Base-by-base conservation (phyloP, 1,284 basidiomycete genomes). In the Agroathelia rolfsii region DNA sequence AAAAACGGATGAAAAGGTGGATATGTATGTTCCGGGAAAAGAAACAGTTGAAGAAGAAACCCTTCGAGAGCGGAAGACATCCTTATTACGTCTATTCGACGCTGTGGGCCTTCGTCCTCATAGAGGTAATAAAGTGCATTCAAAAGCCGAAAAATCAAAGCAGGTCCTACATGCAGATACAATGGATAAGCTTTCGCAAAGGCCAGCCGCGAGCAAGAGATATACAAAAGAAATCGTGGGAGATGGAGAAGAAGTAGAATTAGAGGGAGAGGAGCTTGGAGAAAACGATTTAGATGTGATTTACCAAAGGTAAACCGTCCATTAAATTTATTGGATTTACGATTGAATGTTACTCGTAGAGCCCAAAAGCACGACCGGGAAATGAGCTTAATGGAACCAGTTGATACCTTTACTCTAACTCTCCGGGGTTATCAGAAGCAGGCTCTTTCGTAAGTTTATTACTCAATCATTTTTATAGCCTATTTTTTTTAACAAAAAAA, bases 351-450 rank as follows among this genome's bases (percentile, higher is more conserved):
- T 27, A 27, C 41, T 30, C n/a, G 31, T 42, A 93, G 89, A 49
- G 93, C 93, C 0, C 85, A 90, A 48, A 69, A 72, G 44, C 72
- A 87, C 40, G 92, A 95, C 51, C 70, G 62, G 12, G 61, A 62
- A 15, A 72, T 98, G 56, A 70, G 67, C 13, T 82, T 83, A 53
- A 88, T 86, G 69, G 81, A 94, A 19, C 86, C 93, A 4, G 66
- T 79, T 1, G 65, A 76, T 3, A 75, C 78, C 0, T 98, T 98
- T 55, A 65, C 74, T 0, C 66, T 96, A 30, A 78, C 66, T 0
- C 58, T 97, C 17, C 75, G 90, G 28, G 75, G 76, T 18, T 98
- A 98, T 56, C 94, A 97, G 50, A 95, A 92, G 49, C 93, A 98
- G 54, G 93, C 92, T 2, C 63, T 97, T 32, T 64, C 63, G 72